Evolutionary conservation across 805 yeast genomes (phyloP), one percentile per base, ranked within the genome.

Genomic region (Candida nonsorbophila): DNA sequence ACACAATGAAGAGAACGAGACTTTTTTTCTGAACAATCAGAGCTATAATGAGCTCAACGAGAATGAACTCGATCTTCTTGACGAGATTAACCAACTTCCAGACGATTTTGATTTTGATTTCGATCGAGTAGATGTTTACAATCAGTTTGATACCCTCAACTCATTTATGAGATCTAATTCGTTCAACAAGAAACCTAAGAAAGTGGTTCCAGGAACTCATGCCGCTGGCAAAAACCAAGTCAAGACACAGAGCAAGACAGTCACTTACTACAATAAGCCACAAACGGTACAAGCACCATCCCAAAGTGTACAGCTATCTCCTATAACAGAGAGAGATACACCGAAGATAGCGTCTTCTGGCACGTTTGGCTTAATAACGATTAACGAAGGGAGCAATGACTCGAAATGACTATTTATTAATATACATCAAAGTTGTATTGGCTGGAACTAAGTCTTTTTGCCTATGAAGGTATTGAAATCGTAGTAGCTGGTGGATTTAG

Each of bases 81-180:
- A 59, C 33, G 67, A 60, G 37, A 44, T 57, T 10, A 60, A 60
- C 31, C 47, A 42, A 38, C 26, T 60, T 4, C 64, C 66, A 0
- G 62, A 49, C 29, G 69, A 62, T 38, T 62, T 42, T 38, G 69
- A 63, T 30, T 61, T 61, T 33, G 56, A 53, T 16, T 59, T 57
- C 14, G 41, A 49, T 19, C 38, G 42, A 7, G 37, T 32, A 30
- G 35, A 21, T 23, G 24, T n/a, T 11, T 20, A 6, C 10, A 29
- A 13, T 7, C 36, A 27, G 17, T 26, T 15, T 12, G 14, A 18
- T 27, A 14, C 14, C 11, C 25, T 22, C 29, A 36, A 9, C 53
- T 55, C 38, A 42, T 43, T 34, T 16, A 31, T 34, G 30, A 37
- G 64, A 19, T 59, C 69, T 2, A 61, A 58, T 34, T 63, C 69